Evolutionary conservation across 108 stramenopile genomes (phyloP).

Genomic region (Cyclotella choctawhatcheeana): DNA sequence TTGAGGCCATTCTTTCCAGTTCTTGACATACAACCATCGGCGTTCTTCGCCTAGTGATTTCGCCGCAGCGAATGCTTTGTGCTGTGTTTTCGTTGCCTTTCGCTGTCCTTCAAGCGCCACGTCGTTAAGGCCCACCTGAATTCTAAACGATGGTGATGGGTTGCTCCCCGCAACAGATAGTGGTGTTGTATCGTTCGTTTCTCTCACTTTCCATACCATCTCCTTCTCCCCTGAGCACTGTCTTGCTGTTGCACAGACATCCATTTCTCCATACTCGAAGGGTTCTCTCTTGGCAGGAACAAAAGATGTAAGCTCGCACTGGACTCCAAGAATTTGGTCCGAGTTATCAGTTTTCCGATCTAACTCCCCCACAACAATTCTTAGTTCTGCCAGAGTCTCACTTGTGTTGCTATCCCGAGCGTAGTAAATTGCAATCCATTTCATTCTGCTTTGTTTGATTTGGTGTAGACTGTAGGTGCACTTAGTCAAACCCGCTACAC

Average conservation of each 20-base stretch:
- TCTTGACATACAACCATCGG: constrained; percentile 64
- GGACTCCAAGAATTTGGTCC: constrained; percentile 29
- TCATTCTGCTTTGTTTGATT: constrained; percentile 52
- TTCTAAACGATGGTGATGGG: constrained; percentile 40
- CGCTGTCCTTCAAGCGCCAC: constrained; percentile 30
- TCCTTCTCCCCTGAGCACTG: constrained; percentile 11
- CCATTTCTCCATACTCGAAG: constrained; percentile 33
- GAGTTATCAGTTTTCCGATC: constrained; percentile 24
- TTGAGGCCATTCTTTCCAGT: constrained; percentile 74
- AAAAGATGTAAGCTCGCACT: constrained; percentile 58
- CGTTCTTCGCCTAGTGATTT: constrained; percentile 43
- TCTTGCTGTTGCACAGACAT: constrained; percentile 32
- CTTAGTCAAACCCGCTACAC: constrained; percentile 36
- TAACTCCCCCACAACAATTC: constrained; percentile 59
- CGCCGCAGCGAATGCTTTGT: constrained; percentile 34
- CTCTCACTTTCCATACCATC: constrained; percentile 17
- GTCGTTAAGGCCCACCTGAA: constrained; percentile 53
- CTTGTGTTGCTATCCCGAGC: constrained; percentile 56
- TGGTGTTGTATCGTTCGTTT: neutral
- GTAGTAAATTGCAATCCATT: constrained; percentile 62
- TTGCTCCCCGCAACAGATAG: constrained; percentile 38
- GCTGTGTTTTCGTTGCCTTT: constrained; percentile 10
- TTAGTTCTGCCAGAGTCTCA: constrained; percentile 58
- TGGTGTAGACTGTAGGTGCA: constrained; percentile 55
- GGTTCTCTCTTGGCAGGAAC: constrained; percentile 52